A percentile compares a stretch with the other conserved stretches of the same genome.
These are phyloP conservation scores for Cryptococcus depauperatus DNA, from an alignment of 1,284 basidiomycete genomes.

Conservation along the genomic window DNA sequence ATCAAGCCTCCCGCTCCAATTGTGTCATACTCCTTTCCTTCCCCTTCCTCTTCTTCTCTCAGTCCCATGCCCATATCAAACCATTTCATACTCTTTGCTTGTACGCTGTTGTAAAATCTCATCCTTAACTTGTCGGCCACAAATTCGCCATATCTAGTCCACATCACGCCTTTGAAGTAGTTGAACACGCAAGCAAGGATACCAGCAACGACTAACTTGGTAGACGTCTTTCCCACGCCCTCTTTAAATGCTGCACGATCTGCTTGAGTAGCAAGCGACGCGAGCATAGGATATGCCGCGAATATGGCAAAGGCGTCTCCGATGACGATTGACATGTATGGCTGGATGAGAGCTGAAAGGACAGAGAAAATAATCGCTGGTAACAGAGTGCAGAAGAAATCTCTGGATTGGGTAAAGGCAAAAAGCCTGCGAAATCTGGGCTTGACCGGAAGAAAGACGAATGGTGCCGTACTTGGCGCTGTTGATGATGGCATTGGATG, in stretches of 20 bases:
- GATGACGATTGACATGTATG: slow-evolving; percentile 86
- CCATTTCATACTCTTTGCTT: slow-evolving; percentile 70
- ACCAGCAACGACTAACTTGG: slow-evolving; percentile 66
- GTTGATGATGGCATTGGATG: too few relatives aligned
- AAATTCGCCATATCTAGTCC: slow-evolving; percentile 81
- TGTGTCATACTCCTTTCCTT: slow-evolving; percentile 48
- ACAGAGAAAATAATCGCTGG: slow-evolving; percentile 67
- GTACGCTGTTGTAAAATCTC: slow-evolving; percentile 63
- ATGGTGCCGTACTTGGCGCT: background rate
- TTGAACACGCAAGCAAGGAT: slow-evolving; percentile 62
- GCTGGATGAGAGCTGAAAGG: slow-evolving; percentile 67
- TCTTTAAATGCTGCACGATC: slow-evolving; percentile 53
- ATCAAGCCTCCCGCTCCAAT: slow-evolving; percentile 85
- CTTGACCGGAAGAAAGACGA: slow-evolving; percentile 32
- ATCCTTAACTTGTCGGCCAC: slow-evolving; percentile 63
- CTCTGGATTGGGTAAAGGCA: slow-evolving; percentile 54
- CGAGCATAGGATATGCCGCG: slow-evolving; percentile 48
- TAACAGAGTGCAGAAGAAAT: slow-evolving; percentile 54
- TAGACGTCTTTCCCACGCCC: slow-evolving; percentile 53
- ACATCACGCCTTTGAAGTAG: slow-evolving; percentile 66
- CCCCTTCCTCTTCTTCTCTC: slow-evolving; percentile 49
- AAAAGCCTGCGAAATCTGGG: slow-evolving; percentile 59
- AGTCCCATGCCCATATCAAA: slow-evolving; percentile 75
- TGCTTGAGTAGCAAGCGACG: slow-evolving; percentile 38
- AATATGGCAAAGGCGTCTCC: slow-evolving; percentile 81